These are phyloP conservation scores for Malus hybrid DNA, from an alignment of 331 rosid species.

Conservation along the genomic window DNA sequence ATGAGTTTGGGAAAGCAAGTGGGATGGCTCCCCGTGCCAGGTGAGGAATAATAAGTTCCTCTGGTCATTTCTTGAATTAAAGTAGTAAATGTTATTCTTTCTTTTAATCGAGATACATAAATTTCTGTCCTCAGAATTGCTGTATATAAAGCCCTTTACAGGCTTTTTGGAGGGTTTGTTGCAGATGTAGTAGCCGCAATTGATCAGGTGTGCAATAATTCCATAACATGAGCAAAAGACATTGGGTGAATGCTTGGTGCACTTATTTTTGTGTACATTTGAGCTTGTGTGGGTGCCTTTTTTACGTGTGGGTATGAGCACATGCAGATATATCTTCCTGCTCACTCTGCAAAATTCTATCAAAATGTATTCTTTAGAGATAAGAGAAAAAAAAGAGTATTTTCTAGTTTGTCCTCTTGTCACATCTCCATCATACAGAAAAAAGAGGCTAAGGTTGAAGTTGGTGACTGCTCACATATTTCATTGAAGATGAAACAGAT, in stretches of 20 bases:
- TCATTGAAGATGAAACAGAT: background rate
- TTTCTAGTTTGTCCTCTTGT: background rate
- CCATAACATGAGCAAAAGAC: background rate
- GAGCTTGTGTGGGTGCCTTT: background rate
- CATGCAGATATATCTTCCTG: background rate
- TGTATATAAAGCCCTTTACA: slow-evolving; percentile 95
- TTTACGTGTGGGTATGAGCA: background rate
- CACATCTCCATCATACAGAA: background rate
- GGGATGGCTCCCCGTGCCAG: slow-evolving; percentile 99
- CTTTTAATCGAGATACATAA: slow-evolving; percentile 15
- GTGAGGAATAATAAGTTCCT: slow-evolving; percentile 39
- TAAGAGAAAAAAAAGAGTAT: background rate
- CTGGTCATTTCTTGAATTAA: slow-evolving; percentile 8
- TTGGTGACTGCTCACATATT: background rate
- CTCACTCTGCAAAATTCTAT: background rate
- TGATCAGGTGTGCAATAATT: slow-evolving; percentile 66
- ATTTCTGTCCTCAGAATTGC: slow-evolving; percentile 72
- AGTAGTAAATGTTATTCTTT: slow-evolving; percentile 16
- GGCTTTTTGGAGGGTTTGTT: slow-evolving; percentile 94
- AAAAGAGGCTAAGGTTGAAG: background rate
- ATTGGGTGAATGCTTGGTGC: slow-evolving; percentile 5
- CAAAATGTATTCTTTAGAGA: background rate
- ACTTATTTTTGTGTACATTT: background rate
- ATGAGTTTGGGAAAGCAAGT: slow-evolving; percentile 97
- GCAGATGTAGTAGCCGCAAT: slow-evolving; percentile 99